A percentile compares a stretch with the other conserved stretches of the same genome.
phyloP scores from a whole-genome alignment of 2,329 filamentous ascomycete species.

The Nemania abortiva region DNA sequence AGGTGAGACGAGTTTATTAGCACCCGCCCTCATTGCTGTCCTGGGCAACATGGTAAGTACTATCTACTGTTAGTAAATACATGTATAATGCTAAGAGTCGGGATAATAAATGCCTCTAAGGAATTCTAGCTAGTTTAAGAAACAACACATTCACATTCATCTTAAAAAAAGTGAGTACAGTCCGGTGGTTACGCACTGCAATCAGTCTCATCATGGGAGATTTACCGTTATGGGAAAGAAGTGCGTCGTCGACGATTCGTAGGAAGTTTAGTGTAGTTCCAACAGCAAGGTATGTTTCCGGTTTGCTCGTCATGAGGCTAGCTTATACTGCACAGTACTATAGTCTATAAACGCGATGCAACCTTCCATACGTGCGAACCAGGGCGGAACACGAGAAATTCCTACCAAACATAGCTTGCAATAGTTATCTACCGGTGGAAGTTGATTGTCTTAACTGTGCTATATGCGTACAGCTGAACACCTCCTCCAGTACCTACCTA shows the following conservation, averaged over 20 bases:
- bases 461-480: not conserved
- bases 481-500: not conserved
- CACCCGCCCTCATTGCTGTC: not conserved
- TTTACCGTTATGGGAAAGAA: not conserved
- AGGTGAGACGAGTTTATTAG: slow-evolving; percentile 8
- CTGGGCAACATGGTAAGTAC: not conserved
- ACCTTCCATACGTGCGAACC: slow-evolving; percentile 19
- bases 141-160: no score
- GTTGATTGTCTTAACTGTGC: not conserved
- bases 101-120: not conserved
- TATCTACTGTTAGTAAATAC: not conserved
- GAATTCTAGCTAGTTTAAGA: not conserved
- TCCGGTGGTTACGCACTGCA: not conserved
- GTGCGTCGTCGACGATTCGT: not conserved
- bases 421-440: not conserved
- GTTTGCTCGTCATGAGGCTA: slow-evolving; percentile 7
- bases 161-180: no score
- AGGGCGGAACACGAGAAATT: slow-evolving; percentile 33
- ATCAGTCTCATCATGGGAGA: not conserved
- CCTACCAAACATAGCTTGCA: slow-evolving; percentile 3
- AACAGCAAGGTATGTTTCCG: slow-evolving; percentile 3
- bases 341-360: slow-evolving; percentile 20
- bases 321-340: not conserved
- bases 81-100: not conserved
- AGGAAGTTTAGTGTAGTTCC: not conserved